These are phyloP conservation scores for Triglochin maritima DNA, from an alignment of 106 monocot species.

Conservation along the genomic window DNA sequence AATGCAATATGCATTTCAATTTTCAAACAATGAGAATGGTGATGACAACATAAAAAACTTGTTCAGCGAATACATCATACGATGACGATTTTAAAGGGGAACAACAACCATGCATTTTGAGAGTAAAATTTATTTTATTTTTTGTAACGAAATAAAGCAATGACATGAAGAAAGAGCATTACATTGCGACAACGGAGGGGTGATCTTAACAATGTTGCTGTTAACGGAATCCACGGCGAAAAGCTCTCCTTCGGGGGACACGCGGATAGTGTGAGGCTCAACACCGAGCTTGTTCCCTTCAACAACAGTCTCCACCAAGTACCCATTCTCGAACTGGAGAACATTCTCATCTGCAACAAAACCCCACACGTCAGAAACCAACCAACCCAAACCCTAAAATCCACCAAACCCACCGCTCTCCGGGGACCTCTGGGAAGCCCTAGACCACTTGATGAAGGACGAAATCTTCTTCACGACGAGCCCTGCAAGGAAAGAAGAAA, in stretches of 20 bases:
- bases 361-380: neutral
- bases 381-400: neutral
- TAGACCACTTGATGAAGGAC: conserved; percentile 72
- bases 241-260: conserved; percentile 85
- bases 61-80: too few species aligned
- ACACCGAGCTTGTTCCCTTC: conserved; percentile 92
- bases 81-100: too few species aligned
- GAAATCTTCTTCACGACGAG: conserved; percentile 50
- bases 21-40: too few species aligned
- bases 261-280: conserved; percentile 64
- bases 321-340: conserved; percentile 84
- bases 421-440: conserved; percentile 37
- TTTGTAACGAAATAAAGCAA: neutral
- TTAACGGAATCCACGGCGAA: conserved; percentile 74
- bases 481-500: conserved; percentile 12
- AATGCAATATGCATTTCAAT: too few species aligned
- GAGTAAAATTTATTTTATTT: too few species aligned
- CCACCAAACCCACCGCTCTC: conserved; percentile 32
- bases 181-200: conserved; percentile 83
- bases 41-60: too few species aligned
- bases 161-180: conserved; percentile 3
- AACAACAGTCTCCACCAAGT: conserved; percentile 87
- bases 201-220: conserved; percentile 57
- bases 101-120: too few species aligned
- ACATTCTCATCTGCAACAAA: conserved; percentile 50